Conservation (phyloP, 192 early-diverging fungal genomes). For the Diversispora epigaea region DNA sequence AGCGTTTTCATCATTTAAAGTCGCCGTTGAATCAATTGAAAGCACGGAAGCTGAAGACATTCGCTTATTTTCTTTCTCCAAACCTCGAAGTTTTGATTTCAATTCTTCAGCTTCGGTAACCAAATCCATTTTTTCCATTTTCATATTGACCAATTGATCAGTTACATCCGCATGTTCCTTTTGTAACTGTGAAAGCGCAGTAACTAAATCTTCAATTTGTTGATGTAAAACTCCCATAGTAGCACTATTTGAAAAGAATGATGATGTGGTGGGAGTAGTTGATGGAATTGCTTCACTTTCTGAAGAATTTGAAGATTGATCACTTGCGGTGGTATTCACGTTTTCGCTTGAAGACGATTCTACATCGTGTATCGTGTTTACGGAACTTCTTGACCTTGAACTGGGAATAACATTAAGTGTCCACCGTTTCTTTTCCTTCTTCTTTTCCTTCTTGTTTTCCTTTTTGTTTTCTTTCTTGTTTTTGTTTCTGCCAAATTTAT, state of each 20-base stretch:
- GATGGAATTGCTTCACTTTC: not conserved
- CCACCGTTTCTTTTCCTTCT: conserved; percentile 30
- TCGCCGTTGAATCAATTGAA: conserved; percentile 11
- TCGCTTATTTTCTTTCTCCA: conserved; percentile 53
- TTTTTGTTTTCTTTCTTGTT: conserved; percentile 28
- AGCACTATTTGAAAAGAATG: conserved; percentile 28
- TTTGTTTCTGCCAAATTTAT: conserved; percentile 41
- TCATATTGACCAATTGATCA: conserved; percentile 56
- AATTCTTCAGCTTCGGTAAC: conserved; percentile 55
- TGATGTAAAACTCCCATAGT: conserved; percentile 48
- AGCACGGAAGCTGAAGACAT: conserved; percentile 33
- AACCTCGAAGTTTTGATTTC: conserved; percentile 43
- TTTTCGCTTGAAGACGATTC: not conserved
- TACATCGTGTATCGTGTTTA: not conserved
- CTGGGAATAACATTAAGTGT: conserved; percentile 5
- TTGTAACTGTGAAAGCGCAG: conserved; percentile 61
- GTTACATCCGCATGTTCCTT: conserved; percentile 67
- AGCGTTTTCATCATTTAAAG: conserved; percentile 1
- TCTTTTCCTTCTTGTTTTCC: not conserved
- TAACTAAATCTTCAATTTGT: conserved; percentile 63
- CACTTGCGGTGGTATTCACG: not conserved
- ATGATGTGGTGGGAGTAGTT: not conserved
- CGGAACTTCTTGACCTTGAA: not conserved
- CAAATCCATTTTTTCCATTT: conserved; percentile 52
- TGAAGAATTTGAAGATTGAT: not conserved